These are phyloP conservation scores for Malus sieversii DNA, from an alignment of 306 rosid genomes.

Conservation along the genomic window DNA sequence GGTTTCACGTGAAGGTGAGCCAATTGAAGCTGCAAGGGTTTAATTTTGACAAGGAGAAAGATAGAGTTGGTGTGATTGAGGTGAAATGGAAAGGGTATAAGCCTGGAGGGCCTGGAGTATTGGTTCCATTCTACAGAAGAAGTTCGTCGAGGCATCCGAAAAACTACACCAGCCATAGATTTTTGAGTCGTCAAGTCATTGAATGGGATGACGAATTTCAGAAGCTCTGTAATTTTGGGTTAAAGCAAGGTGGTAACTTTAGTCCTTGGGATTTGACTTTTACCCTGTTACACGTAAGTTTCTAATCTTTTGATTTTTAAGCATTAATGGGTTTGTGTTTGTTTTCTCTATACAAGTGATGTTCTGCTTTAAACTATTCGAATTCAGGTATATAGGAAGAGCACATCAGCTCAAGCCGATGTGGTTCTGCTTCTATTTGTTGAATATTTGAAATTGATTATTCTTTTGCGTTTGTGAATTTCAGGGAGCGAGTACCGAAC, in stretches of 20 bases:
- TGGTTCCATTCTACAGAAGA: conserved; percentile 34
- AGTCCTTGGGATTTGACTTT: conserved; percentile 32
- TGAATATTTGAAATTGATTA: background rate
- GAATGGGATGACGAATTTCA: conserved; percentile 39
- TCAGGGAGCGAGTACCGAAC: conserved; percentile 29
- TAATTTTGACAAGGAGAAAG: background rate
- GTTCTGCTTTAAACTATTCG: background rate
- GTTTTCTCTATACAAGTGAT: background rate
- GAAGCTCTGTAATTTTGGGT: conserved; percentile 16
- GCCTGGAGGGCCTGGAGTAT: conserved; percentile 2
- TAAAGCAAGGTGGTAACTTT: conserved; percentile 5
- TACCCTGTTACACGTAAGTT: conserved; percentile 49
- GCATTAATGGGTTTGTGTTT: background rate
- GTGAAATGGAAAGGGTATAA: conserved; percentile 35
- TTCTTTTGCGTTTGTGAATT: background rate
- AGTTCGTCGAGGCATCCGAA: conserved; percentile 18
- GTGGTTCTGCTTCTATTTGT: background rate
- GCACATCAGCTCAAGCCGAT: too few relatives aligned
- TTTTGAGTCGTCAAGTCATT: background rate
- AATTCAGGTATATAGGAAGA: background rate
- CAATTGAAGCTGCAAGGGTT: conserved; percentile 43
- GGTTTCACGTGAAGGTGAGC: conserved; percentile 36
- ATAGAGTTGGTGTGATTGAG: conserved; percentile 19
- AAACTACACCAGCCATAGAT: conserved; percentile 12
- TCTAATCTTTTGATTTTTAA: background rate